phyloP scores from a whole-genome alignment of 257 asterid genomes.

The Capsicum rhomboideum region DNA sequence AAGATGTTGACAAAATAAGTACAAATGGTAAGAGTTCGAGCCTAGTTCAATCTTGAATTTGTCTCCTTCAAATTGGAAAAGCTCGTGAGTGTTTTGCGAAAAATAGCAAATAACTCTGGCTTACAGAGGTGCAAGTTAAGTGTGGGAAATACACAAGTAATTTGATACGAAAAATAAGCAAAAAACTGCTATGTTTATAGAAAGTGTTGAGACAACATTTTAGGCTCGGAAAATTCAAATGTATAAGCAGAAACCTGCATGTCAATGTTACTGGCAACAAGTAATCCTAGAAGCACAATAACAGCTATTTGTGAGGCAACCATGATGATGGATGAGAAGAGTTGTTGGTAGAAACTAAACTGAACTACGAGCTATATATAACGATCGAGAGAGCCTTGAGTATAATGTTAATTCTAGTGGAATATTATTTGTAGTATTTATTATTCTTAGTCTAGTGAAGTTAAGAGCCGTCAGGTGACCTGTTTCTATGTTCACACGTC shows the following conservation, averaged over 20 bases:
- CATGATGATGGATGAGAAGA: neutral
- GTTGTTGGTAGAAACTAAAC: neutral
- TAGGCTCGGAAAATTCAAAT: neutral
- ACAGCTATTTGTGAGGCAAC: neutral
- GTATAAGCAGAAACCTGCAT: neutral
- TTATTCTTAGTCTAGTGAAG: neutral
- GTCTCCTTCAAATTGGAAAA: neutral
- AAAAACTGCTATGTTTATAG: too few species aligned
- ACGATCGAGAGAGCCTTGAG: neutral
- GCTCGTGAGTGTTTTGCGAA: neutral
- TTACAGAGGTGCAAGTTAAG: neutral
- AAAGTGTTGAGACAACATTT: neutral
- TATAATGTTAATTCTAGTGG: neutral
- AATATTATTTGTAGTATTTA: neutral
- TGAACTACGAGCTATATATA: neutral
- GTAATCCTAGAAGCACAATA: neutral
- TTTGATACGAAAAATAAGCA: neutral
- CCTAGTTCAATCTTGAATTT: neutral
- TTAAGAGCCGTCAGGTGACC: slow-evolving; percentile 1
- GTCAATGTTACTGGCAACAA: neutral
- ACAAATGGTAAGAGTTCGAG: neutral
- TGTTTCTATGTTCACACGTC: neutral
- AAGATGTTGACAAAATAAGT: too few species aligned
- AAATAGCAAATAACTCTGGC: neutral
- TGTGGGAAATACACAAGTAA: neutral